Evolutionary conservation across 768 basidiomycete species (phyloP).

Genomic region (Lactarius vividus): DNA sequence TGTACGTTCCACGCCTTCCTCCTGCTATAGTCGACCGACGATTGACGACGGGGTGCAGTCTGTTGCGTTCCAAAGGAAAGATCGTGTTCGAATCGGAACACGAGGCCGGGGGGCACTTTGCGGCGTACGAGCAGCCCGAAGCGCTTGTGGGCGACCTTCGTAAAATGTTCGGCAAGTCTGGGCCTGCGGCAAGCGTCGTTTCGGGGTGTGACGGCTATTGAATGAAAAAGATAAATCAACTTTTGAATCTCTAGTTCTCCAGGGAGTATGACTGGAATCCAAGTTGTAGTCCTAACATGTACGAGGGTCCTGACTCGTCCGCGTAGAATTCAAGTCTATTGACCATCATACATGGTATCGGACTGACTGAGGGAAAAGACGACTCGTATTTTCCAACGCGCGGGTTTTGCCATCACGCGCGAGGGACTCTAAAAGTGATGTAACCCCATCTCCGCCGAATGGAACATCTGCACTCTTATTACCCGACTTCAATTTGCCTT

Average conservation of each 20-base stretch:
- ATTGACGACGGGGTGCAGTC: neutral
- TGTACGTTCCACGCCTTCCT: slow-evolving; percentile 34
- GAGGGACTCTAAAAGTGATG: no score
- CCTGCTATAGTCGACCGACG: neutral
- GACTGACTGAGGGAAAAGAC: no score
- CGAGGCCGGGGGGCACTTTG: slow-evolving; percentile 56
- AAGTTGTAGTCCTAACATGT: no score
- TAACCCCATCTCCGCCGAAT: no score
- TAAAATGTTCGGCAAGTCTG: slow-evolving; percentile 55
- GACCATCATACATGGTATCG: no score
- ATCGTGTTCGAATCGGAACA: slow-evolving; percentile 51
- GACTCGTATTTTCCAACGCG: no score
- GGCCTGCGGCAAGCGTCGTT: slow-evolving; percentile 49
- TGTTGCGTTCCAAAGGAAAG: slow-evolving; percentile 34
- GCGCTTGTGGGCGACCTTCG: slow-evolving; percentile 48
- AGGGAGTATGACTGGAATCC: neutral
- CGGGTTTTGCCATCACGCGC: no score
- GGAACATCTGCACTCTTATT: no score
- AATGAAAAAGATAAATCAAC: neutral
- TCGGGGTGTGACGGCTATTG: slow-evolving; percentile 30
- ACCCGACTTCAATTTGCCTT: no score
- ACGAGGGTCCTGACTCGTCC: slow-evolving; percentile 4
- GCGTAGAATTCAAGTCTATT: no score
- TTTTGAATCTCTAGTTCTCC: neutral
- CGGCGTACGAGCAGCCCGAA: slow-evolving; percentile 50